Base-by-base conservation (phyloP, 805 yeast species). In the Candida caryicola region DNA sequence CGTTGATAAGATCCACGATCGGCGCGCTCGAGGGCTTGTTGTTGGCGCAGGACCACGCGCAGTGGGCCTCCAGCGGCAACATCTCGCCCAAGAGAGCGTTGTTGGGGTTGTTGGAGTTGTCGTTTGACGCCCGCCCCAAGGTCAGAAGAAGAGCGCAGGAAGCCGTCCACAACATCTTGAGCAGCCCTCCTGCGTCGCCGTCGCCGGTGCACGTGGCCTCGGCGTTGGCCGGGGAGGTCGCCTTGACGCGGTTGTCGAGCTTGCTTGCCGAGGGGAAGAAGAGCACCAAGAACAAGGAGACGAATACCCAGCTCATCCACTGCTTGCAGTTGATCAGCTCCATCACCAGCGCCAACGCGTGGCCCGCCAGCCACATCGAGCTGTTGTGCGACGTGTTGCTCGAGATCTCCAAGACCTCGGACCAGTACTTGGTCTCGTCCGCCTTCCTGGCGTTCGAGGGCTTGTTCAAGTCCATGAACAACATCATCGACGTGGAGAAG, bases 101-200 rank as follows among this genome's bases (percentile, higher is more conserved):
- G 41, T 73, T 76, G 28, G 95, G 91, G 32, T 62, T 90, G 42
- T 63, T 90, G 42, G 88, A 85, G 57, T 71, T 88, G 44, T 78
- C 91, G 0, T 64, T 86, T 30, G 97, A 93, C 61, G 83, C 85
- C 32, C 78, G 98, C 57, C 99, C 99, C 26, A 93, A 93, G 54
- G 95, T 93, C 9, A 79, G 99, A 60, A 87, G 85, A 75, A 82
- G 97, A 69, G 95, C 98, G 1, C 84, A 82, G 52, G 99, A 93
- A 41, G 85, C 97, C 2, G 73, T 93, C n/a, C 64, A 73, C 34
- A 73, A 69, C 3, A 67, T 93, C 21, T 66, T 93, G 43, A 47
- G 64, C 2, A 74, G 74, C 44, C 82, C 85, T 2, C 95, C 96
- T 8, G 73, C 84, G 0, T 85, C 89, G 8, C 91, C 95, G 6